A percentile compares a stretch with the other conserved stretches of the same genome.
Evolutionary conservation across 495 filamentous ascomycete genomes (phyloP).

Genomic region (Penicillium nucicola): DNA sequence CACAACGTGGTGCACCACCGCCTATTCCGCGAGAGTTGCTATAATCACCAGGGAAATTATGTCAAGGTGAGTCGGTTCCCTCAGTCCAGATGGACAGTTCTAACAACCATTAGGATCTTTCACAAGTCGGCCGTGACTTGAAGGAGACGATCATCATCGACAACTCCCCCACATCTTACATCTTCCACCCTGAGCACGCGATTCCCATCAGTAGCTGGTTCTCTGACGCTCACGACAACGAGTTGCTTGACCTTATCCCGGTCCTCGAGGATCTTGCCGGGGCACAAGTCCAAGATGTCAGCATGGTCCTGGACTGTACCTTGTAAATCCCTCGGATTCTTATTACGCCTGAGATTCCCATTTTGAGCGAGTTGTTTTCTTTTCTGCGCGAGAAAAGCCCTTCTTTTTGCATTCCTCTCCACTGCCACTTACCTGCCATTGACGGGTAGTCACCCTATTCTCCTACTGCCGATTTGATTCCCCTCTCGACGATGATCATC

Average conservation of each 20-base stretch:
- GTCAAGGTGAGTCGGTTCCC: constrained; percentile 64
- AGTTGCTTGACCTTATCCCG: constrained; percentile 95
- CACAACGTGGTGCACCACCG: constrained; percentile 95
- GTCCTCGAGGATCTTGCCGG: constrained; percentile 96
- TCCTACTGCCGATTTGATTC: constrained; percentile 13
- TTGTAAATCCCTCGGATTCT: constrained; percentile 52
- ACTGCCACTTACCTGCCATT: no score
- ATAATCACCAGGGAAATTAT: constrained; percentile 99
- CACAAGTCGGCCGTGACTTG: constrained; percentile 92
- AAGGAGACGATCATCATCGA: constrained; percentile 99
- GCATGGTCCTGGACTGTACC: constrained; percentile 93
- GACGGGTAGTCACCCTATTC: constrained; percentile 10
- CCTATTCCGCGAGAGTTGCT: constrained; percentile 96
- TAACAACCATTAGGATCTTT: constrained; percentile 65
- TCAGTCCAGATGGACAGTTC: not conserved
- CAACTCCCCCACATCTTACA: constrained; percentile 98
- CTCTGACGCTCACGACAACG: constrained; percentile 99
- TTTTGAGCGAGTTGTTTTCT: constrained; percentile 28
- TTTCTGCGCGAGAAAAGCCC: constrained; percentile 27
- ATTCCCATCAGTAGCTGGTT: constrained; percentile 99
- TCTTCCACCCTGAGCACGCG: constrained; percentile 98
- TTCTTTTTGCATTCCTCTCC: constrained; percentile 14
- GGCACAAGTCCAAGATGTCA: constrained; percentile 87
- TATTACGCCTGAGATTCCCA: constrained; percentile 33
- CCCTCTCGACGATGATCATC: constrained; percentile 8